Base-by-base conservation (phyloP, 2,329 filamentous ascomycete genomes). In the Didymellaceae sp. region DNA sequence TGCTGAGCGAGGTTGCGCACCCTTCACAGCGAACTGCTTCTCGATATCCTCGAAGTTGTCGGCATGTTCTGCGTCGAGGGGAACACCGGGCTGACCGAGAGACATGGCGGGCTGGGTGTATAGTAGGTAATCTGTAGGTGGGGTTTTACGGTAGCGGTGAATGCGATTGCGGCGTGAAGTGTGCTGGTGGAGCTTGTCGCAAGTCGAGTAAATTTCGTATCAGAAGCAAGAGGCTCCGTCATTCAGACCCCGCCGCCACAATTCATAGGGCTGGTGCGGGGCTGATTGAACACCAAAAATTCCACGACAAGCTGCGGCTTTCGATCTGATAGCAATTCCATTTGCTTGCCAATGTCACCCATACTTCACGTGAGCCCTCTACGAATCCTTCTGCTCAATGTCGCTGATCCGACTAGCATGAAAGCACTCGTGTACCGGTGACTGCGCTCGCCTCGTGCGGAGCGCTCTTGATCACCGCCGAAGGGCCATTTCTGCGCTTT, bases 11-110 rank as follows among this genome's bases (percentile, higher is more conserved):
- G 8, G 24, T 3, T 14, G 39, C 44, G n/a, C 67, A 91, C 89
- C 89, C 81, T 97, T 97, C 66, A 99, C 94, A 22, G 94, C 94
- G 69, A 99, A 99, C 76, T 97, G 94, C 82, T 97, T 96, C 83
- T 99, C 94, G 73, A 99, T 97, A 75, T 88, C 85, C 74, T 87
- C 84, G 59, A 86, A 79, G 75, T 90, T 90, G 69, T 88, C 83
- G 26, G 85, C 84, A 71, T 85, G 76, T 68, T 89, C 84, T 18
- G 77, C 61, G 54, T 74, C 74, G 58, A 78, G 52, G 45, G 51
- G 55, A 24, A 59, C 58, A 40, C 59, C 65, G 28, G 62, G 47
- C 34, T 63, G 63, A 45, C 59, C 55, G 45, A 73, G 63, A 62
- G 72, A 73, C 72, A 74, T 74, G 13, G 45, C 66, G 57, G 26